Percentiles rank a stretch among this genome's conserved stretches.
These are phyloP conservation scores for Botrytis squamosa DNA, from an alignment of 2,329 filamentous ascomycete genomes.

Conservation along the genomic window DNA sequence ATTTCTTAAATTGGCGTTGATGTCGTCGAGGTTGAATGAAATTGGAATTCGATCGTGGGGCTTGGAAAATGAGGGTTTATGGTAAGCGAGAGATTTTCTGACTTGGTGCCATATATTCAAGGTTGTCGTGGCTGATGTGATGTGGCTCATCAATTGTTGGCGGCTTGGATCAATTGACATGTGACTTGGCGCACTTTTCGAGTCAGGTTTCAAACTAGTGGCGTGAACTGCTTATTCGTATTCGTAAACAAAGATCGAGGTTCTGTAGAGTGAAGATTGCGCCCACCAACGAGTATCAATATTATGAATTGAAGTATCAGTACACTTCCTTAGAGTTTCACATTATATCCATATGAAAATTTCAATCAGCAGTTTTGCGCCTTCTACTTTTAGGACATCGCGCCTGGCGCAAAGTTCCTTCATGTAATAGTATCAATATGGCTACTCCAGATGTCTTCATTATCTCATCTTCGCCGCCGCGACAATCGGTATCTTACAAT, in stretches of 20 bases:
- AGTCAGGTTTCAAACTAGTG: slow-evolving; percentile 6
- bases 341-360: slow-evolving; percentile 21
- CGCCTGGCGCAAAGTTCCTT: slow-evolving; percentile 30
- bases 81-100: slow-evolving; percentile 20
- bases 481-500: slow-evolving; percentile 26
- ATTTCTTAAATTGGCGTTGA: slow-evolving; percentile 23
- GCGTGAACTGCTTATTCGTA: slow-evolving; percentile 3
- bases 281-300: background rate
- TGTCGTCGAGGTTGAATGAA: slow-evolving; percentile 34
- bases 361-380: slow-evolving; percentile 31
- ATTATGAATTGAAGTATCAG: background rate
- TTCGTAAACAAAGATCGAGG: slow-evolving; percentile 9
- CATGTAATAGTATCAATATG: slow-evolving; percentile 39
- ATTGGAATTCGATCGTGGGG: slow-evolving; percentile 31
- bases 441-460: slow-evolving; percentile 39
- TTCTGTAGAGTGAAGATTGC: background rate
- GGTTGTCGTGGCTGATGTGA: background rate
- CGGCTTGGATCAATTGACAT: background rate
- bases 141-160: background rate
- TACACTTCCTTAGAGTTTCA: background rate
- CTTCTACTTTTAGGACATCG: slow-evolving; percentile 27
- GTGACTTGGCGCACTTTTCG: slow-evolving; percentile 20
- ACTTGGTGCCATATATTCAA: slow-evolving; percentile 12
- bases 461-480: slow-evolving; percentile 29
- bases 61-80: slow-evolving; percentile 19